Evolutionary conservation across 164 flowering plant genomes (phyloP).

Genomic region (Santalum album): DNA sequence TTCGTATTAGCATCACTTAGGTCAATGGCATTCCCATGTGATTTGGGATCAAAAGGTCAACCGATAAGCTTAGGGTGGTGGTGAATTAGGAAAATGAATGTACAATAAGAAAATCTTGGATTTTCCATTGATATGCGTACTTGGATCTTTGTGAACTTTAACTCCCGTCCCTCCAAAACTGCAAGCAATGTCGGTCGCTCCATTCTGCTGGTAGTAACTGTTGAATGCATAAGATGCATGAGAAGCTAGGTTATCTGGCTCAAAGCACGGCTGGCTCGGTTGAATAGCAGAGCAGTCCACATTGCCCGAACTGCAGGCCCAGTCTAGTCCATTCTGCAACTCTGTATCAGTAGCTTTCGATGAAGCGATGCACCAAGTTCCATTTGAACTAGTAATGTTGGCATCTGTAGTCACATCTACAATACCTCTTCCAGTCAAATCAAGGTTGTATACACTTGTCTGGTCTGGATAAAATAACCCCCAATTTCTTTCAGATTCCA

Average conservation of each 20-base stretch:
- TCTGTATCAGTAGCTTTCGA: constrained; percentile 56
- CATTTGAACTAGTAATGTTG: constrained; percentile 40
- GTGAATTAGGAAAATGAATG: too few relatives aligned
- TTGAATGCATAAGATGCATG: constrained; percentile 94
- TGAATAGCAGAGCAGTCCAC: constrained; percentile 93
- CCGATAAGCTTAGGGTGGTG: too few relatives aligned
- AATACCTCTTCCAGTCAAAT: constrained; percentile 58
- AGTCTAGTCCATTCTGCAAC: constrained; percentile 70
- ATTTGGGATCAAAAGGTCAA: too few relatives aligned
- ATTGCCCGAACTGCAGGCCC: constrained; percentile 95
- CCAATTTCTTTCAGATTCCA: constrained; percentile 98
- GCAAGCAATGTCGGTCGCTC: constrained; percentile 80
- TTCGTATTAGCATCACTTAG: too few relatives aligned
- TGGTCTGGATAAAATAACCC: constrained; percentile 90
- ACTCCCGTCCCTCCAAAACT: constrained; percentile 86
- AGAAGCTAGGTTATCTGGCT: constrained; percentile 70
- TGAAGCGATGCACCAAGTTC: constrained; percentile 88
- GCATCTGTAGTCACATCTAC: constrained; percentile 27
- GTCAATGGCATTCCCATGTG: too few relatives aligned
- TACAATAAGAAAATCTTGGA: background rate
- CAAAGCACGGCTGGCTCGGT: constrained; percentile 92
- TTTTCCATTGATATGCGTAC: constrained; percentile 32
- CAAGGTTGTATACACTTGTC: constrained; percentile 77
- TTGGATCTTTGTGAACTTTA: constrained; percentile 70
- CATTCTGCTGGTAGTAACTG: constrained; percentile 90